Evolutionary conservation across 1,284 basidiomycete species (phyloP).

Genomic region (Heterobasidion annosum): DNA sequence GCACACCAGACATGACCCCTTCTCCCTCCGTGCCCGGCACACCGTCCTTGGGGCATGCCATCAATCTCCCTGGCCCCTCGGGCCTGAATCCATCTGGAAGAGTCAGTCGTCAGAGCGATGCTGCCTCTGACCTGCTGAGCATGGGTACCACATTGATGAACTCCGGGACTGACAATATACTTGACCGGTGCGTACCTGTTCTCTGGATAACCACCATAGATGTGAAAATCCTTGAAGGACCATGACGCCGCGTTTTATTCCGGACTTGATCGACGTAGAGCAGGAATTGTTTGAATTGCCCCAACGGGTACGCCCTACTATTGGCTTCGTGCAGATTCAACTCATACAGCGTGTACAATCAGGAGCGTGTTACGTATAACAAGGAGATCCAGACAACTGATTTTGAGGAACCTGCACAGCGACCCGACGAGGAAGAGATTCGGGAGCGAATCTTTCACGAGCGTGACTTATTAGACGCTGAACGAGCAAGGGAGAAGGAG

Average conservation of each 20-base stretch:
- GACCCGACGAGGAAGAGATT: constrained; percentile 63
- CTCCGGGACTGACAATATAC: constrained; percentile 51
- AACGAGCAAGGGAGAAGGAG: constrained; percentile 69
- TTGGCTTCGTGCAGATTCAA: neutral
- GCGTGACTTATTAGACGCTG: constrained; percentile 53
- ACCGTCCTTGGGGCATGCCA: constrained; percentile 36
- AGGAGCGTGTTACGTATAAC: constrained; percentile 89
- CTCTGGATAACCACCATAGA: neutral
- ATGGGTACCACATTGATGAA: constrained; percentile 37
- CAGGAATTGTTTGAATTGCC: constrained; percentile 88
- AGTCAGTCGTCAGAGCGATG: constrained; percentile 59
- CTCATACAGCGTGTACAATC: neutral
- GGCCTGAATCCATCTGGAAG: constrained; percentile 46
- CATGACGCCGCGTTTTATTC: constrained; percentile 53
- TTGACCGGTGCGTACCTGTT: constrained; percentile 45
- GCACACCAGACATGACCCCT: constrained; percentile 14
- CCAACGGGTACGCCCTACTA: constrained; percentile 48
- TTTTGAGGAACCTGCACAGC: constrained; percentile 38
- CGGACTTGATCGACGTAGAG: constrained; percentile 80
- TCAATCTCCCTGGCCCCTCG: constrained; percentile 34
- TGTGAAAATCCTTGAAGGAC: constrained; percentile 26
- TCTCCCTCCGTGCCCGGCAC: constrained; percentile 64
- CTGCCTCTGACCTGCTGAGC: constrained; percentile 38
- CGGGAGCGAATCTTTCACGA: constrained; percentile 38
- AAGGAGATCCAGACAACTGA: constrained; percentile 87